Conservation (phyloP, 257 asterid species). For the Nicotiana benthamiana region DNA sequence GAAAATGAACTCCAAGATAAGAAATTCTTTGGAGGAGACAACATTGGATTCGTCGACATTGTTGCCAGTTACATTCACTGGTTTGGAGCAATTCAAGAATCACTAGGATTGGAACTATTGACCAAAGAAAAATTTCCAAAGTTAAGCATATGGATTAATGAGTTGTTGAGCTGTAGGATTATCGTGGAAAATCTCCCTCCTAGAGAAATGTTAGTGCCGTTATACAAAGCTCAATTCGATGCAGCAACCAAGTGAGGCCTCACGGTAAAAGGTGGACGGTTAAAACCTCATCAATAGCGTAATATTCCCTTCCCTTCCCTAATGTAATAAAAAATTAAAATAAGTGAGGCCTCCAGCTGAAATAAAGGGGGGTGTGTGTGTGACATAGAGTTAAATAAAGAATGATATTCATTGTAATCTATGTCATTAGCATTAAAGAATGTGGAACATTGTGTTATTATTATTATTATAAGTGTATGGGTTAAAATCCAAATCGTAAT, state of each 20-base stretch:
- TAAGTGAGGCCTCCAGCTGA: too few species aligned
- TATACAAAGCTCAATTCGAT: constrained; percentile 1
- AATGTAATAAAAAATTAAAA: too few species aligned
- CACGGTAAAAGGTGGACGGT: too few species aligned
- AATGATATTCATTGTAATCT: neutral
- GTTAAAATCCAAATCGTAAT: too few species aligned
- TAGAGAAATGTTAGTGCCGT: neutral
- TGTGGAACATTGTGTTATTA: neutral
- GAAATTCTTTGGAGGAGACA: constrained; percentile 14
- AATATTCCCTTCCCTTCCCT: too few species aligned
- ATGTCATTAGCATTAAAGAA: neutral
- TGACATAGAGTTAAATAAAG: too few species aligned
- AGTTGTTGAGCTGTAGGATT: neutral
- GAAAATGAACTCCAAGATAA: constrained; percentile 1
- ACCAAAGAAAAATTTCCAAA: neutral
- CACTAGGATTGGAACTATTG: neutral
- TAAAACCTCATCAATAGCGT: too few species aligned
- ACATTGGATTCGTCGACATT: neutral
- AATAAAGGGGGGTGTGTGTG: too few species aligned
- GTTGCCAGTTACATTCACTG: constrained; percentile 5
- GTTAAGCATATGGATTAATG: constrained; percentile 1
- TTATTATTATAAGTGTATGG: too few species aligned
- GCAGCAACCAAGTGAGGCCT: neutral
- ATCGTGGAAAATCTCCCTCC: neutral
- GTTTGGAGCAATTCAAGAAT: constrained; percentile 12